Evolutionary conservation across 83 land plant species (phyloP).

Genomic region (Thuja plicata): DNA sequence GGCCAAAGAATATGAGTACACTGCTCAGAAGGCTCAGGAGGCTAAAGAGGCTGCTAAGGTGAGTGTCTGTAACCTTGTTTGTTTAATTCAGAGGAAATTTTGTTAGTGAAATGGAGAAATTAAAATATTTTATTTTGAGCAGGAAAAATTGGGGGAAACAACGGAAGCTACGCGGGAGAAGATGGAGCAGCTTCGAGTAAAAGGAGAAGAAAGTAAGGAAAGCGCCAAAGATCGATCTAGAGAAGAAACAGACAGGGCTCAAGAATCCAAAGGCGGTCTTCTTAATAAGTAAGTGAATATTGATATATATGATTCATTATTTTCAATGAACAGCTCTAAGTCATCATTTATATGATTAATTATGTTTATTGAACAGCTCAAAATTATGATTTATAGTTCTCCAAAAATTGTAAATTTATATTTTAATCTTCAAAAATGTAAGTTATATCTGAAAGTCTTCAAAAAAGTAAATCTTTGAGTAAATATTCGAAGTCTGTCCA

Average conservation of each 20-base stretch:
- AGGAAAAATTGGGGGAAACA: constrained; percentile 7
- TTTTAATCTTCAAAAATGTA: no score
- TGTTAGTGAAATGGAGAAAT: no score
- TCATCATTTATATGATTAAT: background rate
- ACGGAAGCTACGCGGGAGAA: background rate
- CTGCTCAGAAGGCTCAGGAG: constrained; percentile 16
- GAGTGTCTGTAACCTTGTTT: background rate
- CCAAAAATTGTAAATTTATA: no score
- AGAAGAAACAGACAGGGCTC: background rate
- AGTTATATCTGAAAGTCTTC: no score
- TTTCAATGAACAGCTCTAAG: background rate
- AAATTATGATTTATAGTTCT: no score
- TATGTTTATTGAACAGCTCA: no score
- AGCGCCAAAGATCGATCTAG: background rate
- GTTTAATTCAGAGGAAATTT: background rate
- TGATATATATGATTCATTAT: background rate
- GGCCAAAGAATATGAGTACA: no score
- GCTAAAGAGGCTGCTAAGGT: constrained; percentile 24
- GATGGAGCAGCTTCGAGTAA: background rate
- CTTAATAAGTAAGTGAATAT: background rate
- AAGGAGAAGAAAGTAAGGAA: background rate
- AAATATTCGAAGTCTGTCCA: no score
- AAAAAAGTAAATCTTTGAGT: no score
- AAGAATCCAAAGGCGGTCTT: background rate
- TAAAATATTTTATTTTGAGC: no score